phyloP scores from a whole-genome alignment of 805 yeast genomes.

The Ogataea degrootiae region DNA sequence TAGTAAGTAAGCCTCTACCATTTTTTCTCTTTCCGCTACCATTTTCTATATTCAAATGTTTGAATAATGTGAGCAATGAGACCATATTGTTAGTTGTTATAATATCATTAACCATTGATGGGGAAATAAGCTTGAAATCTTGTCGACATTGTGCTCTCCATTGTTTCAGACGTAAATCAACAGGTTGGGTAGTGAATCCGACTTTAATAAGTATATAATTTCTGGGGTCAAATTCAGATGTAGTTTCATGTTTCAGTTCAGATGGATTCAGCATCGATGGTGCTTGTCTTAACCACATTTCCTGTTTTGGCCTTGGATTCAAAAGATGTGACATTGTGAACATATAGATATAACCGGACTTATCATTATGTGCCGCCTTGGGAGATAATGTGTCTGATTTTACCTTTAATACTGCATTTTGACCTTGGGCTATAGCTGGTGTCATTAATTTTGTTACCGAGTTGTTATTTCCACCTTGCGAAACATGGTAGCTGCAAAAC shows the following conservation, averaged over 20 bases:
- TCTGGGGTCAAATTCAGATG: conserved; percentile 34
- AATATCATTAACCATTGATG: conserved; percentile 20
- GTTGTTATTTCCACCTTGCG: conserved; percentile 6
- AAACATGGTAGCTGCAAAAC: conserved; percentile 34
- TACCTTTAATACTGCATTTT: too few relatives aligned
- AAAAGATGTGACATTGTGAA: conserved; percentile 43
- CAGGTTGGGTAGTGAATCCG: conserved; percentile 49
- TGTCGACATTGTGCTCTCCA: conserved; percentile 53
- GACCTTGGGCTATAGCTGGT: too few relatives aligned
- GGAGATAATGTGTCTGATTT: background rate
- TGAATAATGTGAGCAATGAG: conserved; percentile 9
- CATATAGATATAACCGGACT: conserved; percentile 44
- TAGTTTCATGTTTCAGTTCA: conserved; percentile 15
- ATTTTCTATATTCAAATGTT: conserved; percentile 2
- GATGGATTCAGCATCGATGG: conserved; percentile 6
- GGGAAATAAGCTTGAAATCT: conserved; percentile 36
- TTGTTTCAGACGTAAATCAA: conserved; percentile 38
- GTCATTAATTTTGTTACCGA: background rate
- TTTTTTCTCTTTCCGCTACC: background rate
- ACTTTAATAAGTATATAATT: conserved; percentile 42
- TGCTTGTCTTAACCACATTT: conserved; percentile 36
- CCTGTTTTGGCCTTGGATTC: conserved; percentile 19
- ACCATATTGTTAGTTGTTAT: conserved; percentile 14
- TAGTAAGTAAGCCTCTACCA: too few relatives aligned
- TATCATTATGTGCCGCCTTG: background rate